Evolutionary conservation across 805 yeast species (phyloP).

Genomic region (Pichia paraexigua): DNA sequence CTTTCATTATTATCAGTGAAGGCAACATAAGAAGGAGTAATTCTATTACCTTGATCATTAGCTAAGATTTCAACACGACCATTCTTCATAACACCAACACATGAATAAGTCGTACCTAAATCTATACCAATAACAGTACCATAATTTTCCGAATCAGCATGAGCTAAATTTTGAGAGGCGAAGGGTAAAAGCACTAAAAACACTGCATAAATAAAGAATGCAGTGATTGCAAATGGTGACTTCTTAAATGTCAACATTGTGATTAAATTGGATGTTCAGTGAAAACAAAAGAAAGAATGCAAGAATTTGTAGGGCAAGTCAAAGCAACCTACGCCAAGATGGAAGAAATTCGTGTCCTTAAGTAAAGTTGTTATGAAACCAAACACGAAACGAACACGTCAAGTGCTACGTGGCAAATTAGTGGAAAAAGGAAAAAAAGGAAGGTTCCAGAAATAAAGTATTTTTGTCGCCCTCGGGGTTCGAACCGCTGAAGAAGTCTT

Average conservation of each 20-base stretch:
- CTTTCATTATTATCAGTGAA: constrained; percentile 87
- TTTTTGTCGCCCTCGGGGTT: not conserved
- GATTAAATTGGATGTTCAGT: not conserved
- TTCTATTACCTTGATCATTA: constrained; percentile 97
- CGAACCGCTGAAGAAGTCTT: not conserved
- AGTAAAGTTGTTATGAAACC: not conserved
- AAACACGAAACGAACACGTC: not conserved
- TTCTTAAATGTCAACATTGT: constrained; percentile 18
- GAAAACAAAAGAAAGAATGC: not conserved
- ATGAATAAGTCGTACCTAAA: constrained; percentile 95
- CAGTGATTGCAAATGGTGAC: constrained; percentile 22
- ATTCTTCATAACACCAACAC: constrained; percentile 69
- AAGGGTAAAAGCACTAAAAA: constrained; percentile 24
- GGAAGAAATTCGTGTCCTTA: not conserved
- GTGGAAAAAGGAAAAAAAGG: not conserved
- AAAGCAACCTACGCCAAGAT: not conserved
- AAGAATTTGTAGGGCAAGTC: too few relatives aligned
- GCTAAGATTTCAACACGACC: constrained; percentile 86
- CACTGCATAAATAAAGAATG: constrained; percentile 23
- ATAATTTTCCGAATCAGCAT: constrained; percentile 24
- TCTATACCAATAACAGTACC: constrained; percentile 76
- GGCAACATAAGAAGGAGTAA: constrained; percentile 94
- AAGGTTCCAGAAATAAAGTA: not conserved
- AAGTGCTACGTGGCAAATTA: not conserved
- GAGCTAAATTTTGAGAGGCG: constrained; percentile 21